phyloP scores from a whole-genome alignment of 108 stramenopile species.

The Cylindrotheca closterium region DNA sequence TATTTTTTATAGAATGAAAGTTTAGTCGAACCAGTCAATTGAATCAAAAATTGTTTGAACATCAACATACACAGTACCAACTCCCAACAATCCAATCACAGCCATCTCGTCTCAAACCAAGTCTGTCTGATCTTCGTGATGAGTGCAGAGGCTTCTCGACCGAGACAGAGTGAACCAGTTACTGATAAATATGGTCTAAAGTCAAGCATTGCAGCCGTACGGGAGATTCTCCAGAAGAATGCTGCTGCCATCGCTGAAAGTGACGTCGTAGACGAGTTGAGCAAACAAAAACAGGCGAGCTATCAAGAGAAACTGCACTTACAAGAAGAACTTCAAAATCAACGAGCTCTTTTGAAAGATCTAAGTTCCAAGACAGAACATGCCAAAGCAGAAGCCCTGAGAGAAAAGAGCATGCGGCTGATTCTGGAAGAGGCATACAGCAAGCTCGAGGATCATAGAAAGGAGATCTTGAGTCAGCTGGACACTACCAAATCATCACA shows the following conservation, averaged over 20 bases:
- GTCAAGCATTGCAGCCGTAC: slow-evolving; percentile 13
- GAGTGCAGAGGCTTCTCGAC: too few species aligned
- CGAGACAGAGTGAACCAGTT: too few species aligned
- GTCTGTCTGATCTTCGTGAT: too few species aligned
- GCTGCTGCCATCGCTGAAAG: not conserved
- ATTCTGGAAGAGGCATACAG: slow-evolving; percentile 11
- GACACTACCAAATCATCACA: not conserved
- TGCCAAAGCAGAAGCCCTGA: slow-evolving; percentile 11
- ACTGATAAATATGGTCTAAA: not conserved
- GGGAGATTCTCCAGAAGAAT: slow-evolving; percentile 6
- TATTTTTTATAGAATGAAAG: too few species aligned
- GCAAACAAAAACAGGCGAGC: slow-evolving; percentile 2
- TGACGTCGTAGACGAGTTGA: slow-evolving; percentile 6
- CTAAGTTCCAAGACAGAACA: slow-evolving; percentile 12
- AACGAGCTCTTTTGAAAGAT: slow-evolving; percentile 8
- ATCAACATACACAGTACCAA: too few species aligned
- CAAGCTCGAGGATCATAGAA: slow-evolving; percentile 10
- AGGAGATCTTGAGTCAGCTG: slow-evolving; percentile 15
- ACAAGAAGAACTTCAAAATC: slow-evolving; percentile 3
- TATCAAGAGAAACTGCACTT: slow-evolving; percentile 5
- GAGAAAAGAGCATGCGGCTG: slow-evolving; percentile 11
- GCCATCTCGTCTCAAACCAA: too few species aligned
- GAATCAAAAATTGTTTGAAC: too few species aligned
- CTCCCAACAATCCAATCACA: too few species aligned
- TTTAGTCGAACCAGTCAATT: too few species aligned